Evolutionary conservation across 305 asterid genomes (phyloP).

Genomic region (Vinca major): DNA sequence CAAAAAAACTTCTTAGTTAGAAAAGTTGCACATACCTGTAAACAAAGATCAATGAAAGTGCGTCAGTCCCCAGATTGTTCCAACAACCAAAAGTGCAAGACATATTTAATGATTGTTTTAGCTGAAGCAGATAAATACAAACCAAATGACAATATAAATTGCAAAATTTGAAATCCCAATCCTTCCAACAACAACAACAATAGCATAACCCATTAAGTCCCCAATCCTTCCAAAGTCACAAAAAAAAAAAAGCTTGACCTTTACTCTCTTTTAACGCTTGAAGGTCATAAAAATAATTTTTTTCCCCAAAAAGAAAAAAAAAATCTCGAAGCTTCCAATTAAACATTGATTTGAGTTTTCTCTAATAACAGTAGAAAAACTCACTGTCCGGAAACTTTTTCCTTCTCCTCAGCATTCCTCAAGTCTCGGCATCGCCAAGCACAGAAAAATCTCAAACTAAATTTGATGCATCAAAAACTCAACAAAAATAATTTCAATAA

Average conservation of each 20-base stretch:
- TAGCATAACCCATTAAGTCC: not conserved
- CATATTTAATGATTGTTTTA: too few relatives aligned
- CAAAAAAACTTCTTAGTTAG: conserved; percentile 23
- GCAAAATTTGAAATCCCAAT: not conserved
- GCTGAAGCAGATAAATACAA: too few relatives aligned
- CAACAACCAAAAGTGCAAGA: not conserved
- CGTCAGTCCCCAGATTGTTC: too few relatives aligned
- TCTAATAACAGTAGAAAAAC: not conserved
- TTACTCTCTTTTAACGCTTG: too few relatives aligned
- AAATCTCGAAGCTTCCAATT: not conserved
- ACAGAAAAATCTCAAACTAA: conserved; percentile 11
- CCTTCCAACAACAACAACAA: not conserved
- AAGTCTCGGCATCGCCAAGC: conserved; percentile 9
- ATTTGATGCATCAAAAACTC: conserved; percentile 16
- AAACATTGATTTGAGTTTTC: not conserved
- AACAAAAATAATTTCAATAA: not conserved
- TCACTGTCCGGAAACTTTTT: conserved; percentile 5
- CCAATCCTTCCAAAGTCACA: not conserved
- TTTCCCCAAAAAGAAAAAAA: not conserved
- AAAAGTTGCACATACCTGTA: conserved; percentile 29
- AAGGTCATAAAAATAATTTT: too few relatives aligned
- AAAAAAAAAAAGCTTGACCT: too few relatives aligned
- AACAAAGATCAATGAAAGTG: not conserved
- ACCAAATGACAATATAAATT: too few relatives aligned
- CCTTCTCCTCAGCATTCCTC: conserved; percentile 8